Percentiles rank a stretch among this genome's conserved stretches.
Evolutionary conservation across 2,329 filamentous ascomycete species (phyloP).

Genomic region (Penicillium sp.): DNA sequence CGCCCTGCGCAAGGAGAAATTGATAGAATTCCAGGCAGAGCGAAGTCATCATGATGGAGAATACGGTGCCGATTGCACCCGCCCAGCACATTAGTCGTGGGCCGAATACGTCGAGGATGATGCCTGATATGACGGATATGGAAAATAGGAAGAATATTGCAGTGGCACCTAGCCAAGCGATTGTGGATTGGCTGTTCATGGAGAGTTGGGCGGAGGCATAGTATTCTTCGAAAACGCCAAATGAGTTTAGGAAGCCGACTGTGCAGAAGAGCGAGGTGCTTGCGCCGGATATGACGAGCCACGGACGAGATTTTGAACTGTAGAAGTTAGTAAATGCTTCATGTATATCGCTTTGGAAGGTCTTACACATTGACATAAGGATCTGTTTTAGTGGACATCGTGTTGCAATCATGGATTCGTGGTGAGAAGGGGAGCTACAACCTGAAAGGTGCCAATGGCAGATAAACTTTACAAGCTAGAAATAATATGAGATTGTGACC

Average conservation of each 20-base stretch:
- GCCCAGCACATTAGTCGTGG: slow-evolving; percentile 29
- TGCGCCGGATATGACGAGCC: slow-evolving; percentile 30
- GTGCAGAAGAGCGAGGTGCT: slow-evolving; percentile 35
- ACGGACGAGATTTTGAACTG: slow-evolving; percentile 24
- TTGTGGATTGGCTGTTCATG: slow-evolving; percentile 26
- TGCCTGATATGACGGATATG: slow-evolving; percentile 27
- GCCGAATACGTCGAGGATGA: slow-evolving; percentile 33
- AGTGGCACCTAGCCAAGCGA: slow-evolving; percentile 36
- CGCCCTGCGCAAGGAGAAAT: slow-evolving; percentile 40
- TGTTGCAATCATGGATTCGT: not conserved
- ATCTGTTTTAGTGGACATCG: not conserved
- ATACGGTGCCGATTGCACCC: slow-evolving; percentile 28
- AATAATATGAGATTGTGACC: not conserved
- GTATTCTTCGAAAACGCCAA: slow-evolving; percentile 37
- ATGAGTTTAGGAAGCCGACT: slow-evolving; percentile 40
- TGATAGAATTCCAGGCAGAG: slow-evolving; percentile 39
- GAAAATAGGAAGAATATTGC: slow-evolving; percentile 34
- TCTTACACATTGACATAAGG: not conserved
- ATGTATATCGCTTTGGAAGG: not conserved
- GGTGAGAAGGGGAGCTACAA: not conserved
- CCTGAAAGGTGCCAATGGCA: not conserved
- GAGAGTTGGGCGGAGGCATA: slow-evolving; percentile 28
- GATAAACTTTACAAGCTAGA: not conserved
- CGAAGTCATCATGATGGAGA: slow-evolving; percentile 39
- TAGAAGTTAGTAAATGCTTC: not conserved